phyloP scores from a whole-genome alignment of 805 yeast genomes.

The Jamesozyma gamospora region DNA sequence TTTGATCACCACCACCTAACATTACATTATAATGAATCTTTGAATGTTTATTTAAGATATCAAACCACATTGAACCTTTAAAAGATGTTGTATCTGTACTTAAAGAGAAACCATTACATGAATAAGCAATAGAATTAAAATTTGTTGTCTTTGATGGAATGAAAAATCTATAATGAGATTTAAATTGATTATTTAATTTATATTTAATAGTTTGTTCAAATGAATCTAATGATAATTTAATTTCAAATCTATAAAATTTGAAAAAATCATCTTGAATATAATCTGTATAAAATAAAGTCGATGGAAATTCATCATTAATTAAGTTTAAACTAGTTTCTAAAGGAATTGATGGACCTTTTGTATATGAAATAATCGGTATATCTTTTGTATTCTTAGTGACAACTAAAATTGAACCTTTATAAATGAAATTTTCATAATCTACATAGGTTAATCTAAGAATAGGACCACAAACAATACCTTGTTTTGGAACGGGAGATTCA shows the following conservation, averaged over 20 bases:
- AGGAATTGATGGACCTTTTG: conserved; percentile 8
- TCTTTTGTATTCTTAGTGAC: conserved; percentile 42
- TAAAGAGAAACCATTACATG: conserved; percentile 86
- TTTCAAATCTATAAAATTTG: conserved; percentile 56
- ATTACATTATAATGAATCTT: conserved; percentile 73
- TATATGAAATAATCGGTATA: conserved; percentile 21
- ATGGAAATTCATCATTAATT: conserved; percentile 37
- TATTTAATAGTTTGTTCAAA: conserved; percentile 59
- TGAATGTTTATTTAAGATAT: conserved; percentile 62
- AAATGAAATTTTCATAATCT: conserved; percentile 39
- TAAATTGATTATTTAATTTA: conserved; percentile 38
- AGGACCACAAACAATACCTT: conserved; percentile 58
- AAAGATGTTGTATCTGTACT: conserved; percentile 56
- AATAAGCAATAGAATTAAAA: conserved; percentile 74
- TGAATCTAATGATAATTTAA: conserved; percentile 39
- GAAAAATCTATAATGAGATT: conserved; percentile 50
- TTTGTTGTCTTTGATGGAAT: conserved; percentile 55
- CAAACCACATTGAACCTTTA: conserved; percentile 77
- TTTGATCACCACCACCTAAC: conserved; percentile 97
- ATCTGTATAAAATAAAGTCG: conserved; percentile 35
- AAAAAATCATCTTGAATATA: conserved; percentile 19
- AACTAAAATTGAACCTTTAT: conserved; percentile 60
- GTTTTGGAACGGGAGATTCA: conserved; percentile 12
- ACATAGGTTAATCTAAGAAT: conserved; percentile 57
- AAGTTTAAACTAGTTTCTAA: not conserved